phyloP scores from a whole-genome alignment of 768 basidiomycete genomes.

The Tricholoma sp. region DNA sequence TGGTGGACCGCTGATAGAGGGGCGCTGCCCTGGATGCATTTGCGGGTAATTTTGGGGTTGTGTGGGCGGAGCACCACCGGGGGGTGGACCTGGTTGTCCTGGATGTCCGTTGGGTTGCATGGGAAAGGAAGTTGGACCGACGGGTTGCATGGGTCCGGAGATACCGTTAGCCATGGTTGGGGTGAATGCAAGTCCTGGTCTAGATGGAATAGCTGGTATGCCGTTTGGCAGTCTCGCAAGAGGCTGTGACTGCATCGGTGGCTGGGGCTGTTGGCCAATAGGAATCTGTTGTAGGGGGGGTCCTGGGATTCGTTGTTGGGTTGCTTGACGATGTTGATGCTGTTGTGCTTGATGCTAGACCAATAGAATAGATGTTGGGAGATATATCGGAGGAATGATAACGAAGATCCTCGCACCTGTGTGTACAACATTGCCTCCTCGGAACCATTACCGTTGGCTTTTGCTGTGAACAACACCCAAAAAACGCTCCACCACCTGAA shows the following conservation, averaged over 20 bases:
- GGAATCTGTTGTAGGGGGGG: slow-evolving; percentile 20
- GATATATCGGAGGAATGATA: slow-evolving; percentile 11
- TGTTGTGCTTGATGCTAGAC: slow-evolving; percentile 22
- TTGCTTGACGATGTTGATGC: slow-evolving; percentile 26
- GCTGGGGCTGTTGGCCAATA: slow-evolving; percentile 15
- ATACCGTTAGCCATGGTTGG: slow-evolving; percentile 23
- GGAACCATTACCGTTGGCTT: slow-evolving; percentile 59
- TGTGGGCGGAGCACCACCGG: slow-evolving; percentile 17
- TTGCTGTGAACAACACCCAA: slow-evolving; percentile 81
- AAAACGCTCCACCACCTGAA: slow-evolving; percentile 86
- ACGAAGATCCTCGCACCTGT: slow-evolving; percentile 41
- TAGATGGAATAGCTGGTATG: slow-evolving; percentile 10
- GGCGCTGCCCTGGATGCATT: slow-evolving; percentile 12
- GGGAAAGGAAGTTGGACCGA: slow-evolving; percentile 16
- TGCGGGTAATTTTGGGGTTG: slow-evolving; percentile 25
- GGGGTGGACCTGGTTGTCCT: slow-evolving; percentile 18
- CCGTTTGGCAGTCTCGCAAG: slow-evolving; percentile 17
- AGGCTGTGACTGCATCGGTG: slow-evolving; percentile 20
- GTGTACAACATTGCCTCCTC: slow-evolving; percentile 72
- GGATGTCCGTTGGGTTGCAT: slow-evolving; percentile 27
- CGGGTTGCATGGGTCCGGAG: slow-evolving; percentile 15
- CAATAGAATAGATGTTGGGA: slow-evolving; percentile 8
- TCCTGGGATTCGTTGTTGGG: slow-evolving; percentile 17
- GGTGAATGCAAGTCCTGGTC: slow-evolving; percentile 17
- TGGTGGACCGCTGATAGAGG: slow-evolving; percentile 16